Evolutionary conservation across 2,329 filamentous ascomycete species (phyloP).

Genomic region (Aspergillus sp.): DNA sequence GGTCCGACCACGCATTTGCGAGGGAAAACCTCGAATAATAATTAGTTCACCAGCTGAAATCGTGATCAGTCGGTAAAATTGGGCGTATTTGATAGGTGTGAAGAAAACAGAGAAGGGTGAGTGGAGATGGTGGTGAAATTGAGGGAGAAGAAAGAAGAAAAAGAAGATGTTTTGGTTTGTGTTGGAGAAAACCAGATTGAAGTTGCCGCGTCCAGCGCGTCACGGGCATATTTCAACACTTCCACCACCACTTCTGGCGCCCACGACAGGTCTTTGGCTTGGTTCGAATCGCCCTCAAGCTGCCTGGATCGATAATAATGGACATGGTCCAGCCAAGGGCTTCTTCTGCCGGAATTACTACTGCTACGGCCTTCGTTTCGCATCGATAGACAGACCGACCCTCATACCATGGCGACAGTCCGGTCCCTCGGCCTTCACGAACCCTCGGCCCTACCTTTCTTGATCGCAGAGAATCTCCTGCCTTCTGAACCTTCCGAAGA

Average conservation of each 20-base stretch:
- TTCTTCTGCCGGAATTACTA: constrained; percentile 17
- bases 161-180: constrained; percentile 21
- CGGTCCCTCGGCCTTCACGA: constrained; percentile 87
- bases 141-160: constrained; percentile 9
- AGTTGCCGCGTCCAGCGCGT: not conserved
- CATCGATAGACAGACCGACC: constrained; percentile 4
- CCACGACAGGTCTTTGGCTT: not conserved
- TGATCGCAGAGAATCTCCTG: constrained; percentile 75
- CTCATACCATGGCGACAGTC: constrained; percentile 72
- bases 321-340: constrained; percentile 17
- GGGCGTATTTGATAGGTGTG: not conserved
- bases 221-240: not conserved
- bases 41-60: not conserved
- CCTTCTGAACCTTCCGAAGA: constrained; percentile 60
- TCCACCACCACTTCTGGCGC: not conserved
- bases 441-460: constrained; percentile 76
- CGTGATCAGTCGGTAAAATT: too few species aligned
- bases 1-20: too few species aligned
- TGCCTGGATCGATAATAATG: constrained; percentile 17
- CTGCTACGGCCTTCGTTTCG: constrained; percentile 15
- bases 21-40: constrained; percentile 1
- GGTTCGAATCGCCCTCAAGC: not conserved
- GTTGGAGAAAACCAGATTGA: not conserved
- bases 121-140: constrained; percentile 4
- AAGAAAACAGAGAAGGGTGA: not conserved